These are phyloP conservation scores for Trichosporon ovoides DNA, from an alignment of 1,284 basidiomycete genomes.

Conservation along the genomic window DNA sequence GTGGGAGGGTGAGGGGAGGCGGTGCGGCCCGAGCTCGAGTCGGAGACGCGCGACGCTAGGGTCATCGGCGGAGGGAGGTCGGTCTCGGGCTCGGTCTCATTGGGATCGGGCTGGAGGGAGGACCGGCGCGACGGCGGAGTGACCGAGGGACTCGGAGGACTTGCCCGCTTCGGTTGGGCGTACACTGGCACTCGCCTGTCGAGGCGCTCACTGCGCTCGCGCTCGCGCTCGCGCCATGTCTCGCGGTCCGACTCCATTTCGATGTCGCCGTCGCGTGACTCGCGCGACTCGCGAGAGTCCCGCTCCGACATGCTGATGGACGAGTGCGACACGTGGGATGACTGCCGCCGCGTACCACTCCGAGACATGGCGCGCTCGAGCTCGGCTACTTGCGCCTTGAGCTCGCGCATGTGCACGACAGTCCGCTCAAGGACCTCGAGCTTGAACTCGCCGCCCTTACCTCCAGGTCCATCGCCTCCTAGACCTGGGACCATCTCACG, in stretches of 20 bases:
- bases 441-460: slow-evolving; percentile 48
- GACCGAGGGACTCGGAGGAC: slow-evolving; percentile 30
- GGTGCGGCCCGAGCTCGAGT: slow-evolving; percentile 55
- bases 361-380: slow-evolving; percentile 22
- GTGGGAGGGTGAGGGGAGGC: slow-evolving; percentile 13
- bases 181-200: neutral
- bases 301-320: neutral
- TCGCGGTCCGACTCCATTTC: slow-evolving; percentile 1
- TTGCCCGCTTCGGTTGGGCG: slow-evolving; percentile 4
- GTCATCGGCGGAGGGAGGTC: slow-evolving; percentile 36
- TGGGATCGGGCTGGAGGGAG: slow-evolving; percentile 25
- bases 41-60: slow-evolving; percentile 47
- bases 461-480: slow-evolving; percentile 31
- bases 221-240: neutral
- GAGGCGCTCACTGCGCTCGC: neutral
- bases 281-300: slow-evolving; percentile 12
- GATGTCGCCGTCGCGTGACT: neutral
- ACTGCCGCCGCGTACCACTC: neutral
- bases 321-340: too few relatives aligned
- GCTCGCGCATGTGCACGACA: slow-evolving; percentile 45
- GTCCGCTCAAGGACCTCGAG: slow-evolving; percentile 48
- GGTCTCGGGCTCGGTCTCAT: slow-evolving; percentile 39
- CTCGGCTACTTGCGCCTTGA: slow-evolving; percentile 30
- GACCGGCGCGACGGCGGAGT: slow-evolving; percentile 18
- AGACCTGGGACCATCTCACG: slow-evolving; percentile 47